Base-by-base conservation (phyloP, 2,329 filamentous ascomycete species). In the Capronia epimyces region DNA sequence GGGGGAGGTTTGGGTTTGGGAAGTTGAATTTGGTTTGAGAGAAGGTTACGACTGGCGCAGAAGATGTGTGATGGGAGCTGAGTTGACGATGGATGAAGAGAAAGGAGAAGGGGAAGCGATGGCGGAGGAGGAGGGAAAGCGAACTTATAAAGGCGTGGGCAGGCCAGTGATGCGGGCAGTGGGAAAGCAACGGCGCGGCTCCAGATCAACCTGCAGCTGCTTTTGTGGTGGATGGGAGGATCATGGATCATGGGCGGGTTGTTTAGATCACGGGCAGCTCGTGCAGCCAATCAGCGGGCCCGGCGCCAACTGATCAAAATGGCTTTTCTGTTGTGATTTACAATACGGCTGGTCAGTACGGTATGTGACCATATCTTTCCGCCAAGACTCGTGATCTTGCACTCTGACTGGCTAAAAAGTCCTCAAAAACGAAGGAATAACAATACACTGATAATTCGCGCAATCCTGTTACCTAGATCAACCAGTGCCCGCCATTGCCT, bases 131-230 rank as follows among this genome's bases (percentile, higher is more conserved):
- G 64, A 62, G 63, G 64, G 63, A 62, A 58, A 60, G 60, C 56
- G 55, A 59, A 62, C 64, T 71, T 72, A 73, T 73, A 73, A 69
- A 63, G 62, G 68, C 65, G 64, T 64, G 64, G 57, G 59, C 60
- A 63, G 67, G 65, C 67, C 67, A 71, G 68, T 71, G 69, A 70
- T 69, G 68, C 62, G 65, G 63, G 60, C 54, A 62, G 60, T 63
- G 63, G 55, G 55, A 34, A 36, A 37, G 45, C 43, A 50, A 18
- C 49, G 66, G 66, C 63, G 59, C 64, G 62, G 60, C 60, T 66
- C 66, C 62, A 72, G 71, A 74, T 75, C 72, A 74, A 69, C 67
- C 67, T 66, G 66, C 72, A 72, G 70, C 65, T 12, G 15, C 16
- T 36, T 21, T 3, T 13, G 27, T 9, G 16, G 27, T 20, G 34